Conservation (phyloP, 495 filamentous ascomycete genomes). For the Neurospora cerealis region DNA sequence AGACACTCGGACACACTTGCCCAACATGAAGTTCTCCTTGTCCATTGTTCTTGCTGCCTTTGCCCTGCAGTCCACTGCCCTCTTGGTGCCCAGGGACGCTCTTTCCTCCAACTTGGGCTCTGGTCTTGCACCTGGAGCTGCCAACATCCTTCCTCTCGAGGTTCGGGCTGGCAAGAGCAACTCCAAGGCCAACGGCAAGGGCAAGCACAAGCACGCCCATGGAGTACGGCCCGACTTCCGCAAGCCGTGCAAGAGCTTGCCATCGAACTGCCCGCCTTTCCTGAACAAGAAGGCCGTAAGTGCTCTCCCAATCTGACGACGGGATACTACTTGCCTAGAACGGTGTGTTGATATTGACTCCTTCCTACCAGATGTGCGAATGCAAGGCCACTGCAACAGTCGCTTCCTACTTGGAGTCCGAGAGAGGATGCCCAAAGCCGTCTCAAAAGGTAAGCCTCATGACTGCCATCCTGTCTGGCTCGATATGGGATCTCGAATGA, state of each 20-base stretch:
- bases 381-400: slow-evolving; percentile 6
- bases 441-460: slow-evolving; percentile 4
- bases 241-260: slow-evolving; percentile 2
- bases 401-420: slow-evolving; percentile 8
- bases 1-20: background rate
- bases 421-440: slow-evolving; percentile 10
- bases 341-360: background rate
- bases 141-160: background rate
- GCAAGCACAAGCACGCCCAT: slow-evolving; percentile 1
- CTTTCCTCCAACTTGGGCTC: background rate
- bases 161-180: background rate
- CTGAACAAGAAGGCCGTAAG: slow-evolving; percentile 8
- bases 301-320: background rate
- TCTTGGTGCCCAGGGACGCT: background rate
- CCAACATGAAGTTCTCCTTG: slow-evolving; percentile 5
- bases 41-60: background rate
- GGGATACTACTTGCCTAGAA: background rate
- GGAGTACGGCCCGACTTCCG: slow-evolving; percentile 8
- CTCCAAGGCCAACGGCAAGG: background rate
- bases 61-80: background rate
- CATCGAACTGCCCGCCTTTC: slow-evolving; percentile 8
- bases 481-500: background rate
- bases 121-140: background rate
- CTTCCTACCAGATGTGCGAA: slow-evolving; percentile 5
- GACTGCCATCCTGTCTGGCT: background rate